These are phyloP conservation scores for Mucuna pruriens DNA, from an alignment of 306 rosid species.

Conservation along the genomic window DNA sequence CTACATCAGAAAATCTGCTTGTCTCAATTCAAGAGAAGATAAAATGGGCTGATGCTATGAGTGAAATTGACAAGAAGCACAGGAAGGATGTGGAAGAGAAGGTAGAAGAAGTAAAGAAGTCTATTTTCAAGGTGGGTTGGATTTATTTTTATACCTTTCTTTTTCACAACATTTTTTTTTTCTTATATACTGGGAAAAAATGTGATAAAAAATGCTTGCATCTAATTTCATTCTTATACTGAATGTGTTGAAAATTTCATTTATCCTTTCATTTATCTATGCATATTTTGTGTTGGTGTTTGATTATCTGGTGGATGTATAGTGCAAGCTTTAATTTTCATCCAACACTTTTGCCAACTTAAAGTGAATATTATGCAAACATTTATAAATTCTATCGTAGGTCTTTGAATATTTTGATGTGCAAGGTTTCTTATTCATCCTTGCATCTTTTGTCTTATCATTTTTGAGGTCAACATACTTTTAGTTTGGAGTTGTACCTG, in stretches of 20 bases:
- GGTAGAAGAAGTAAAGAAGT: slow-evolving; percentile 89
- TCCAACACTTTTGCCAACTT: neutral
- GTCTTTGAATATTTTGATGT: slow-evolving; percentile 23
- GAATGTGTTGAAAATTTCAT: slow-evolving; percentile 2
- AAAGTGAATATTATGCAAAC: neutral
- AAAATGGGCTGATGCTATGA: slow-evolving; percentile 92
- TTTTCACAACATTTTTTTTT: neutral
- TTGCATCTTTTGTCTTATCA: neutral
- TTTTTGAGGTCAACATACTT: neutral
- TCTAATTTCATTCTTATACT: slow-evolving; percentile 5
- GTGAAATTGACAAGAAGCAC: slow-evolving; percentile 84
- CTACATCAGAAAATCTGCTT: slow-evolving; percentile 81
- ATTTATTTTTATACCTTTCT: slow-evolving; percentile 48
- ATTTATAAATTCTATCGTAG: neutral
- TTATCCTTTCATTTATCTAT: slow-evolving; percentile 7
- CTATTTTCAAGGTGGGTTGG: slow-evolving; percentile 89
- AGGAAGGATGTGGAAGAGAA: slow-evolving; percentile 84
- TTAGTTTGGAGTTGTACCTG: neutral
- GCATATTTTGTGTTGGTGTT: slow-evolving; percentile 18
- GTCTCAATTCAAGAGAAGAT: slow-evolving; percentile 93
- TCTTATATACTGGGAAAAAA: slow-evolving; percentile 6
- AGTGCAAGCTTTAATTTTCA: neutral
- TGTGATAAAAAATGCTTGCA: neutral
- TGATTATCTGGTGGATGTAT: neutral
- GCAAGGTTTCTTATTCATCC: neutral